A percentile compares a stretch with the other conserved stretches of the same genome.
phyloP scores from a whole-genome alignment of 345 rosid genomes.

The Bruguiera gymnorhiza region DNA sequence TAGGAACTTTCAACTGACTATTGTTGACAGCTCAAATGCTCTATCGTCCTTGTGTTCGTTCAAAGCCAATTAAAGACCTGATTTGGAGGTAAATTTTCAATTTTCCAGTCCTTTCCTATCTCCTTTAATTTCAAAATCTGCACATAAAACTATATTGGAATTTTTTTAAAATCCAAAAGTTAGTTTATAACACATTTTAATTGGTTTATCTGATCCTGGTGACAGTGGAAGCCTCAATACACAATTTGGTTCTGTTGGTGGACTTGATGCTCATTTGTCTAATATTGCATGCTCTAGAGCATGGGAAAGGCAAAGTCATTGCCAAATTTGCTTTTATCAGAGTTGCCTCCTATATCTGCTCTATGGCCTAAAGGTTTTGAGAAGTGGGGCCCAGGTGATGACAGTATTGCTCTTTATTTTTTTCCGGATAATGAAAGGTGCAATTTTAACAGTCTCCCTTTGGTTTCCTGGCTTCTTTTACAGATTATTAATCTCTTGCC shows the following conservation, averaged over 20 bases:
- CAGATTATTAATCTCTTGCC: neutral
- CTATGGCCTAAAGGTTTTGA: conserved; percentile 65
- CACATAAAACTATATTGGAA: too few relatives aligned
- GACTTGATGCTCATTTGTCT: conserved; percentile 62
- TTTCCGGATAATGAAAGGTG: conserved; percentile 56
- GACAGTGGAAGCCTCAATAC: conserved; percentile 47
- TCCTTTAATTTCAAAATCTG: neutral
- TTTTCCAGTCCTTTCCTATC: neutral
- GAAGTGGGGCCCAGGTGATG: conserved; percentile 42
- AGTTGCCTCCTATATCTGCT: conserved; percentile 43
- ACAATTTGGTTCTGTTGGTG: conserved; percentile 20
- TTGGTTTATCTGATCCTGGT: neutral
- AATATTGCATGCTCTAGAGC: conserved; percentile 51
- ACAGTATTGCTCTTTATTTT: conserved; percentile 58
- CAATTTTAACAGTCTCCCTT: conserved; percentile 2
- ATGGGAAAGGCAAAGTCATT: conserved; percentile 40
- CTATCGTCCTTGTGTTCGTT: conserved; percentile 22
- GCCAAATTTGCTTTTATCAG: conserved; percentile 39
- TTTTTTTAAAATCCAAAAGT: too few relatives aligned
- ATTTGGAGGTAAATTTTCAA: conserved; percentile 54
- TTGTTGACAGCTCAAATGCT: conserved; percentile 5
- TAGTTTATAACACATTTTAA: too few relatives aligned
- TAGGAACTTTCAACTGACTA: neutral
- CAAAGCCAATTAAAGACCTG: conserved; percentile 49
- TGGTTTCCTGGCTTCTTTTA: neutral